phyloP scores from a whole-genome alignment of 495 filamentous ascomycete species.

The Penicillium antarcticum region DNA sequence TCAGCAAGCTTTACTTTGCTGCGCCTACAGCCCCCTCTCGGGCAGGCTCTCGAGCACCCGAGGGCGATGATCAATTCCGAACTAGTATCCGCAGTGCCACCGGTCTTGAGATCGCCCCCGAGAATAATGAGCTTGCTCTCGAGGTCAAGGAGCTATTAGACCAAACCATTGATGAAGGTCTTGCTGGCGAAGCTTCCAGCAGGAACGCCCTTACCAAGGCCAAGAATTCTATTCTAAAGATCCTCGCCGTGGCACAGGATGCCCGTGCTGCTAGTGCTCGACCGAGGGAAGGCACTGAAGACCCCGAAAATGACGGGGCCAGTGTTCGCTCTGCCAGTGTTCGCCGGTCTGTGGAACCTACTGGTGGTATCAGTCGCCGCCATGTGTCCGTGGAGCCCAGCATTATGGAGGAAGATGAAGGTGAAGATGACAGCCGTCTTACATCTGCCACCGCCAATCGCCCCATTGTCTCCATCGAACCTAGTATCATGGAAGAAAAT shows the following conservation, averaged over 20 bases:
- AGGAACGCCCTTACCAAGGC: conserved; percentile 78
- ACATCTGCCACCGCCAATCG: conserved; percentile 15
- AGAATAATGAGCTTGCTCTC: conserved; percentile 34
- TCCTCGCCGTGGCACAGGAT: conserved; percentile 39
- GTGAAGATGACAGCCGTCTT: conserved; percentile 21
- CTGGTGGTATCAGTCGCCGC: conserved; percentile 19
- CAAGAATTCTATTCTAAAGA: conserved; percentile 56
- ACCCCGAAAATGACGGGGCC: conserved; percentile 30
- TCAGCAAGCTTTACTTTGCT: conserved; percentile 80
- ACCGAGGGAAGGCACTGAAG: conserved; percentile 37
- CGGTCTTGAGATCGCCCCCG: conserved; percentile 30
- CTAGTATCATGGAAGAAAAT: conserved; percentile 44
- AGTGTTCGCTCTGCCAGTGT: conserved; percentile 39
- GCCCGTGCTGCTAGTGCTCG: conserved; percentile 29
- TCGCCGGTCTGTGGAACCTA: conserved; percentile 39
- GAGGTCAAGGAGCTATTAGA: conserved; percentile 53
- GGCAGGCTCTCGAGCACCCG: conserved; percentile 37
- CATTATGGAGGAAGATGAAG: conserved; percentile 51
- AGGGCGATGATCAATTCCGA: conserved; percentile 40
- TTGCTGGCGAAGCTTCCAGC: conserved; percentile 66
- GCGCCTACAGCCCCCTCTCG: conserved; percentile 40
- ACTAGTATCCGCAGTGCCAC: conserved; percentile 37
- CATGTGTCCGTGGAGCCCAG: conserved; percentile 42
- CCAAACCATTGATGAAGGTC: conserved; percentile 64
- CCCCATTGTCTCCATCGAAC: conserved; percentile 22